These are phyloP conservation scores for Globomyces pollinis-pini DNA, from an alignment of 192 early-diverging fungal genomes.

Conservation along the genomic window DNA sequence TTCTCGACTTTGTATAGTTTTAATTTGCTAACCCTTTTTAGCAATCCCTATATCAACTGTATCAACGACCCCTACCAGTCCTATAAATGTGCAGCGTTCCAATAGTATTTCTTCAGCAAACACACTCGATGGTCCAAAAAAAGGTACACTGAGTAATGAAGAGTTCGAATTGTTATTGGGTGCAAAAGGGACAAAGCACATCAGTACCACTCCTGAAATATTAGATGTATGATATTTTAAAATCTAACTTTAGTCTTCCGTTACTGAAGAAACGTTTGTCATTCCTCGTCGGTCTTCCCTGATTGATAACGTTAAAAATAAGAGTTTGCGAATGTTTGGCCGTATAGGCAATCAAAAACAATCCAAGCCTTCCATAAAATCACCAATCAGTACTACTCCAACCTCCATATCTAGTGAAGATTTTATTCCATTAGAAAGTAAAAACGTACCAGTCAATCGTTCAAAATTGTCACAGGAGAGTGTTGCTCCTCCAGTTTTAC, in stretches of 20 bases:
- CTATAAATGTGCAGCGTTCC: not conserved
- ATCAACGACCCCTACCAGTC: not conserved
- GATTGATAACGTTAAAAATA: not conserved
- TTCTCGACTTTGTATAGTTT: no score
- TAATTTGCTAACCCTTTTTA: no score
- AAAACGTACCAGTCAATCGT: no score
- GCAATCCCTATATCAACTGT: no score
- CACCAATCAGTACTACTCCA: no score
- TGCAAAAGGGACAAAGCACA: not conserved
- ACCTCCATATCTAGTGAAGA: no score
- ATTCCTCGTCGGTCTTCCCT: not conserved
- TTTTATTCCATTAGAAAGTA: no score
- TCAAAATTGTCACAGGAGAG: no score
- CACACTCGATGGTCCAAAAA: not conserved
- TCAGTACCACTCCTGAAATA: constrained; percentile 4
- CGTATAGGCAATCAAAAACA: not conserved
- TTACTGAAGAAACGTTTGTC: not conserved
- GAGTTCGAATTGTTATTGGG: constrained; percentile 4
- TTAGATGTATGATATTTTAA: not conserved
- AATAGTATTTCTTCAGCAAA: not conserved
- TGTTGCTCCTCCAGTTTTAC: not conserved
- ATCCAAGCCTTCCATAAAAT: not conserved
- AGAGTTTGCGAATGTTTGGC: not conserved
- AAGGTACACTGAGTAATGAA: not conserved
- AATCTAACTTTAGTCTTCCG: not conserved